phyloP scores from a whole-genome alignment of 2,329 filamentous ascomycete species.

The Diaporthe citrichinensis region DNA sequence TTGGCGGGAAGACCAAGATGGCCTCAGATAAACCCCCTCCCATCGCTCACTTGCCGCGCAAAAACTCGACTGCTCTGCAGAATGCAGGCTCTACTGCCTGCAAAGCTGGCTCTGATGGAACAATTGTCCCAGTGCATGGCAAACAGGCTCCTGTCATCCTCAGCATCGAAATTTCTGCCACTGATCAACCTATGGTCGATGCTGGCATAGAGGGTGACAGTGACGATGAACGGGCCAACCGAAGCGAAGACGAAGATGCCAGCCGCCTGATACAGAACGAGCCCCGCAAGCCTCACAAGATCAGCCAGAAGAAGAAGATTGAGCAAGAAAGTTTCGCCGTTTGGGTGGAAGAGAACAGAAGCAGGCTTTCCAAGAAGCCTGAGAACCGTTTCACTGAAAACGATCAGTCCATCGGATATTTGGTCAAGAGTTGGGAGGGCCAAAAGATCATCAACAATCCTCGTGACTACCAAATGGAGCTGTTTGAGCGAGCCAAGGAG shows the following conservation, averaged over 20 bases:
- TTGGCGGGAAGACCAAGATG: not conserved
- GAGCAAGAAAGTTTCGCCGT: constrained; percentile 66
- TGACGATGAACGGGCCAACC: constrained; percentile 29
- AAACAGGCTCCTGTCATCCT: not conserved
- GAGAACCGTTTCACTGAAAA: constrained; percentile 46
- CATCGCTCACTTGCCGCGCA: not conserved
- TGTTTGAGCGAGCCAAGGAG: constrained; percentile 88
- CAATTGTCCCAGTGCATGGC: not conserved
- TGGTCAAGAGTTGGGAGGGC: constrained; percentile 55
- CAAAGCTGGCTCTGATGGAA: not conserved
- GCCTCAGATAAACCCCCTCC: not conserved
- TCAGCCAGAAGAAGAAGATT: constrained; percentile 62
- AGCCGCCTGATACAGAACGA: constrained; percentile 47
- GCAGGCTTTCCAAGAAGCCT: constrained; percentile 52
- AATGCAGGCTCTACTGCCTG: not conserved
- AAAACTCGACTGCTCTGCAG: not conserved
- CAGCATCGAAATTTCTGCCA: not conserved
- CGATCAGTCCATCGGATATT: constrained; percentile 50
- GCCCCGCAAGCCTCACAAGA: constrained; percentile 51
- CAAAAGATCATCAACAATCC: constrained; percentile 79
- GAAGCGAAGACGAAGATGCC: constrained; percentile 46
- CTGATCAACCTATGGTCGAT: constrained; percentile 33
- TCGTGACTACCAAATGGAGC: constrained; percentile 90
- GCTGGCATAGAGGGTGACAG: constrained; percentile 29
- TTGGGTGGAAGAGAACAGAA: constrained; percentile 55